Conservation (phyloP, 495 filamentous ascomycete species). For the Aspergillus saccharolyticus region DNA sequence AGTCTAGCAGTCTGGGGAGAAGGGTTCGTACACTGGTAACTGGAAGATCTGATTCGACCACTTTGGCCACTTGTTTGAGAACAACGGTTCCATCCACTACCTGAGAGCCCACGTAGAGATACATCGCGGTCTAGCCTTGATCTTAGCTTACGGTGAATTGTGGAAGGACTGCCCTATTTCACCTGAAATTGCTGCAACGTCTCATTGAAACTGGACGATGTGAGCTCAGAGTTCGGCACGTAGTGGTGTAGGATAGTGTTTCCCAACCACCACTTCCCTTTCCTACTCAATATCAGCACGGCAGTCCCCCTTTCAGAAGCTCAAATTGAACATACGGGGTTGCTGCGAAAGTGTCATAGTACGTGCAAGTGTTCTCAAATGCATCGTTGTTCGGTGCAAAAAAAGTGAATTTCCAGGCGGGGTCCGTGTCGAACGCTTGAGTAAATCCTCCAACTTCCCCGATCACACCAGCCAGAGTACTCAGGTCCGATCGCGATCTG, state of each 20-base stretch:
- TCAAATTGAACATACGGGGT: background rate
- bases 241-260: slow-evolving; percentile 1
- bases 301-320: background rate
- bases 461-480: background rate
- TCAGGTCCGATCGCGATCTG: background rate
- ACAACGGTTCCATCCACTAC: background rate
- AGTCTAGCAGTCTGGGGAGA: no score
- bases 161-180: no score
- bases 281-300: background rate
- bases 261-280: slow-evolving; percentile 7
- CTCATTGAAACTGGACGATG: background rate
- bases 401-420: slow-evolving; percentile 3
- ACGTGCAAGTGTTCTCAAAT: background rate
- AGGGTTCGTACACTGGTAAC: background rate
- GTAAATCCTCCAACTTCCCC: background rate
- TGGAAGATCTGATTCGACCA: background rate
- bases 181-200: slow-evolving; percentile 6
- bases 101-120: slow-evolving; percentile 1
- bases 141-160: background rate
- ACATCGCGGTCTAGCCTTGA: background rate
- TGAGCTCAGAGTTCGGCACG: background rate
- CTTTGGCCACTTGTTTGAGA: background rate
- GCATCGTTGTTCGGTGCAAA: slow-evolving; percentile 4
- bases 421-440: slow-evolving; percentile 2
- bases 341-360: background rate